Base-by-base conservation (phyloP, 352 stramenopile species). In the Salisapilia sapeloensis region DNA sequence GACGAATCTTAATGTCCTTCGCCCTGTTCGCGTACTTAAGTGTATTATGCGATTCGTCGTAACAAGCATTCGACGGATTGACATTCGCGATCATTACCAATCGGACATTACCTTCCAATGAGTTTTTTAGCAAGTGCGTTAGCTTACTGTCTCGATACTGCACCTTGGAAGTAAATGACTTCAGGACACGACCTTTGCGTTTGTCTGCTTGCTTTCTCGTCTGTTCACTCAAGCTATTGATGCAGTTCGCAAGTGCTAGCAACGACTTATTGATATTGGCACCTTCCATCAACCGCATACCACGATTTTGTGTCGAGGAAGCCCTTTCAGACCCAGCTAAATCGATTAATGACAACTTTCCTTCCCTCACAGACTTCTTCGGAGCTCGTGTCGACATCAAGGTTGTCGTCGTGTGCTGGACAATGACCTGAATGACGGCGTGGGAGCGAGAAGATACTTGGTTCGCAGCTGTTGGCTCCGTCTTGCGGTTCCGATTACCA, bases 21-120 rank as follows among this genome's bases (percentile, higher is more conserved):
- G 79, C 79, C 10, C 79, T 60, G 27, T 92, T 91, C 6, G 79
- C 79, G 31, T 74, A 77, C 56, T 93, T 93, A 13, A 93, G 54
- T 8, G 79, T 93, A 47, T 93, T 93, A 37, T 91, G 62, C 2
- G 72, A 89, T 42, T 93, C 79, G 32, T 93, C 79, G 35, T 92
- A 93, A 26, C 53, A 75, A 9, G 57, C 53, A 18, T 76, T 55
- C 1, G 78, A 71, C 21, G 63, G 61, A 31, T 72, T 85, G 22
- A 93, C 65, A 28, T 89, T 92, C 14, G 78, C 76, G 29, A 93
- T 93, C 78, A 92, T 94, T 3, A 94, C 67, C 9, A 85, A 74
- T 17, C 81, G 72, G 36, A 77, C 93, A 32, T 94, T 84, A 8
- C 81, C 81, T 33, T 79, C 75, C n/a, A 93, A 56, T 11, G 67